phyloP scores from a whole-genome alignment of 179 eudicot species.

The Pouteria campechiana region DNA sequence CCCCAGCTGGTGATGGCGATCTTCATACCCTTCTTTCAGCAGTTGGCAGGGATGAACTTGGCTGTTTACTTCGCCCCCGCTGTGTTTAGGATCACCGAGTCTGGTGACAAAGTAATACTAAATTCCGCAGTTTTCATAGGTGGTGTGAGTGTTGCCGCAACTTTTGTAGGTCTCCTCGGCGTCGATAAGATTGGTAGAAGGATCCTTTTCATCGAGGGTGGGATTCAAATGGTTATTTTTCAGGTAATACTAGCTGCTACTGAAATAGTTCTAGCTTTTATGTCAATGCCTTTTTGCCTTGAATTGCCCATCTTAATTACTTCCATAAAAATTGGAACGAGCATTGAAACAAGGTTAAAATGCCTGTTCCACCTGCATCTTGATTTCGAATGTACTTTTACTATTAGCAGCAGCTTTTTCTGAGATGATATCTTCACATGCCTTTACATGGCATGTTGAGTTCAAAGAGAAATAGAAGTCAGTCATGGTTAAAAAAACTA shows the following conservation, averaged over 20 bases:
- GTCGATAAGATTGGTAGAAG: constrained; percentile 28
- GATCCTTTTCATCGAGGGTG: constrained; percentile 21
- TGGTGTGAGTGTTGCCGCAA: constrained; percentile 15
- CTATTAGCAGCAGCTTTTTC: too few relatives aligned
- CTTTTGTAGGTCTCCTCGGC: constrained; percentile 14
- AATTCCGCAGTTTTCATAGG: constrained; percentile 28
- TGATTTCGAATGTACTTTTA: too few relatives aligned
- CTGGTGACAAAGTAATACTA: constrained; percentile 17
- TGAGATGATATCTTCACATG: too few relatives aligned
- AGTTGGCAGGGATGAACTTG: constrained; percentile 29
- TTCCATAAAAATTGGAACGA: too few relatives aligned
- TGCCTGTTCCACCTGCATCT: too few relatives aligned
- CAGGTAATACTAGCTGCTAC: too few relatives aligned
- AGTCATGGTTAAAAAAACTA: too few relatives aligned
- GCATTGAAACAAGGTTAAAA: too few relatives aligned
- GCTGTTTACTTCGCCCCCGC: constrained; percentile 35
- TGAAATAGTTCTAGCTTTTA: neutral
- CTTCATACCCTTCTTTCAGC: constrained; percentile 27
- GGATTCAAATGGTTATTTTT: constrained; percentile 19
- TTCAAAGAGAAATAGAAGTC: too few relatives aligned
- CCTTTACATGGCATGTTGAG: too few relatives aligned
- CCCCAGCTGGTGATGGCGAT: constrained; percentile 29
- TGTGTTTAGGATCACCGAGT: constrained; percentile 27
- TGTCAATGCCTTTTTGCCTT: neutral
- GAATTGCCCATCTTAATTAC: too few relatives aligned